A percentile compares a stretch with the other conserved stretches of the same genome.
Evolutionary conservation across 2,329 filamentous ascomycete species (phyloP).

Genomic region (Penicillium sp.): DNA sequence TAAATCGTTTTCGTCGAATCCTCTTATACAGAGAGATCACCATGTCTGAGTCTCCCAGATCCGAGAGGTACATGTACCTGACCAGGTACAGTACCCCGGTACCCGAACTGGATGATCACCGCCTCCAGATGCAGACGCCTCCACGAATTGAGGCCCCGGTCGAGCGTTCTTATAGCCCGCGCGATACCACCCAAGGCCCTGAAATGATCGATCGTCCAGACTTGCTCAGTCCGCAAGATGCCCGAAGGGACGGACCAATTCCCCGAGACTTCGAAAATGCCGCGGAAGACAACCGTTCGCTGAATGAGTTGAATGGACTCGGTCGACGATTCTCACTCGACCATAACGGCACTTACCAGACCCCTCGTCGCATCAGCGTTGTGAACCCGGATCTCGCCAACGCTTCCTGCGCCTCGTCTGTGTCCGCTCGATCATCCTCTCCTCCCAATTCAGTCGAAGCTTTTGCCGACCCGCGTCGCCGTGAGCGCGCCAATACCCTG

Average conservation of each 20-base stretch:
- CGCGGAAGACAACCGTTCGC: constrained; percentile 66
- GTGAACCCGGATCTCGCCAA: constrained; percentile 41
- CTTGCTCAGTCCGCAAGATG: constrained; percentile 50
- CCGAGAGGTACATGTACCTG: constrained; percentile 59
- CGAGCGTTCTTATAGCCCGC: constrained; percentile 36
- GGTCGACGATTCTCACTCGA: constrained; percentile 44
- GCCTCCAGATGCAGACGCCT: constrained; percentile 50
- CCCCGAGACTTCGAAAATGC: constrained; percentile 86
- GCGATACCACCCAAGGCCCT: constrained; percentile 47
- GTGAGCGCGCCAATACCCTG: constrained; percentile 69
- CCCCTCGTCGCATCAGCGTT: constrained; percentile 36
- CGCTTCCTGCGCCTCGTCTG: constrained; percentile 50
- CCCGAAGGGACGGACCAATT: constrained; percentile 47
- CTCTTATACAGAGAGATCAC: constrained; percentile 14
- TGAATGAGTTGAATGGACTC: constrained; percentile 36
- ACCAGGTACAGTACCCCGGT: constrained; percentile 64
- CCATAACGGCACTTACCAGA: constrained; percentile 39
- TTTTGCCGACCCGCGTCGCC: constrained; percentile 85
- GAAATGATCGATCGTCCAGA: constrained; percentile 51
- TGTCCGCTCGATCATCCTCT: constrained; percentile 68
- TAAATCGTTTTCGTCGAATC: constrained; percentile 9
- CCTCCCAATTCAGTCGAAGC: constrained; percentile 97
- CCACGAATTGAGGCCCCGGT: constrained; percentile 36
- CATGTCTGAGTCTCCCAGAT: constrained; percentile 60
- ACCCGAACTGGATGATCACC: constrained; percentile 79